A percentile compares a stretch with the other conserved stretches of the same genome.
Evolutionary conservation across 305 asterid species (phyloP).

Genomic region (Solanum hybrid): DNA sequence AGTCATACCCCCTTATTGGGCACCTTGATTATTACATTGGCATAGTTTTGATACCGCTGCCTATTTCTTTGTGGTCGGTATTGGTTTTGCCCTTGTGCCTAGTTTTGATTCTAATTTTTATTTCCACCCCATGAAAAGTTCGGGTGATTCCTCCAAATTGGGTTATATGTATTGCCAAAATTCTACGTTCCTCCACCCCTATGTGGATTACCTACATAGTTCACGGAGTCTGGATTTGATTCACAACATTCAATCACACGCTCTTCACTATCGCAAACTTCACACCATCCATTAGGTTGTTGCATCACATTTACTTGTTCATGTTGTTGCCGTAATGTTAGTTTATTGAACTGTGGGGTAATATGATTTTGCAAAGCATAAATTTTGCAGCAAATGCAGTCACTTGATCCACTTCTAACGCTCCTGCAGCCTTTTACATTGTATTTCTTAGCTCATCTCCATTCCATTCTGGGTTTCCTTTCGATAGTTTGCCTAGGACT

Average conservation of each 20-base stretch:
- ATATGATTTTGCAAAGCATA: background rate
- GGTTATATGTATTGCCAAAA: background rate
- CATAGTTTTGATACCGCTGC: background rate
- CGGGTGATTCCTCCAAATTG: background rate
- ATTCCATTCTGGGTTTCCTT: background rate
- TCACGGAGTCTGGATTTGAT: background rate
- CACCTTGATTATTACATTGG: background rate
- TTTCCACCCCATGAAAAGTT: background rate
- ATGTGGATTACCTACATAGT: background rate
- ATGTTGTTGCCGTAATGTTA: background rate
- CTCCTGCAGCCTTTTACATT: background rate
- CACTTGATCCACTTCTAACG: background rate
- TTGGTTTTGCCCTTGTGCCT: background rate
- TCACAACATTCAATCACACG: background rate
- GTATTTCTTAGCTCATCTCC: background rate
- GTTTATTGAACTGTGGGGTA: background rate
- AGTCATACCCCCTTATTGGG: background rate
- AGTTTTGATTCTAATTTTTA: too few relatives aligned
- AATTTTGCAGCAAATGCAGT: background rate
- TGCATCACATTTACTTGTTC: background rate
- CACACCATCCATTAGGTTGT: background rate
- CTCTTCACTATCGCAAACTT: background rate
- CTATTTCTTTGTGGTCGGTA: background rate
- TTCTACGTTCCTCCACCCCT: background rate
- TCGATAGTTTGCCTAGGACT: background rate